These are phyloP conservation scores for Geotrichum phurueaensis DNA, from an alignment of 1,139 yeast genomes.

Conservation along the genomic window DNA sequence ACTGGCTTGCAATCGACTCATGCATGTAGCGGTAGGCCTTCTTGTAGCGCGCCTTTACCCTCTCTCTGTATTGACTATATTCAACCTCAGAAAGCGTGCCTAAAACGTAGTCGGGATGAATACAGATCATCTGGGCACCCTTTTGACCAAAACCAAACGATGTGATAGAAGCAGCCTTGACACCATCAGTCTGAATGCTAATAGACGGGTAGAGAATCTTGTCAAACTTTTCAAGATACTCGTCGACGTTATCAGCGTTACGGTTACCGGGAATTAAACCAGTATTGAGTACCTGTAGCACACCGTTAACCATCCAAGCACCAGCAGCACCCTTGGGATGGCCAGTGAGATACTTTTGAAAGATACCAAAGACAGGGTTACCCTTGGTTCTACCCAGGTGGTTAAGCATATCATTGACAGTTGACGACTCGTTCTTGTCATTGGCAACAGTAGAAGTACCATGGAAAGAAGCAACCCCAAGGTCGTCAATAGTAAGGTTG, in stretches of 20 bases:
- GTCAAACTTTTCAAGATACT: constrained; percentile 71
- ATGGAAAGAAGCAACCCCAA: constrained; percentile 98
- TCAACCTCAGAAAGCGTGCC: constrained; percentile 68
- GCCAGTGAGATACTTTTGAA: constrained; percentile 98
- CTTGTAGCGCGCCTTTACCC: constrained; percentile 78
- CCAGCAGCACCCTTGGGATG: constrained; percentile 99
- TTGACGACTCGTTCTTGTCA: constrained; percentile 94
- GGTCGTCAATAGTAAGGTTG: constrained; percentile 87
- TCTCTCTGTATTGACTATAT: constrained; percentile 62
- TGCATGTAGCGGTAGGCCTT: constrained; percentile 93
- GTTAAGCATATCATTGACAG: constrained; percentile 84
- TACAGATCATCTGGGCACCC: constrained; percentile 92
- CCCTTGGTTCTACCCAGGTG: constrained; percentile 97
- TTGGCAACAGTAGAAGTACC: constrained; percentile 98
- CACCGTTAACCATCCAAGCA: constrained; percentile 99
- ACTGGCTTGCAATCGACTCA: constrained; percentile 84
- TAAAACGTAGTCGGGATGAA: constrained; percentile 89
- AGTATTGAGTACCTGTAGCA: constrained; percentile 81
- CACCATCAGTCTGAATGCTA: constrained; percentile 89
- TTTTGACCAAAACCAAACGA: constrained; percentile 99
- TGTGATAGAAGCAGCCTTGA: constrained; percentile 93
- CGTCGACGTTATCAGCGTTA: constrained; percentile 94
- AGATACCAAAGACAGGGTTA: constrained; percentile 94
- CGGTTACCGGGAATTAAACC: constrained; percentile 98
- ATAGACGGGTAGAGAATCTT: constrained; percentile 92